Evolutionary conservation across 768 basidiomycete species (phyloP).

Genomic region (Lentinula sp.): DNA sequence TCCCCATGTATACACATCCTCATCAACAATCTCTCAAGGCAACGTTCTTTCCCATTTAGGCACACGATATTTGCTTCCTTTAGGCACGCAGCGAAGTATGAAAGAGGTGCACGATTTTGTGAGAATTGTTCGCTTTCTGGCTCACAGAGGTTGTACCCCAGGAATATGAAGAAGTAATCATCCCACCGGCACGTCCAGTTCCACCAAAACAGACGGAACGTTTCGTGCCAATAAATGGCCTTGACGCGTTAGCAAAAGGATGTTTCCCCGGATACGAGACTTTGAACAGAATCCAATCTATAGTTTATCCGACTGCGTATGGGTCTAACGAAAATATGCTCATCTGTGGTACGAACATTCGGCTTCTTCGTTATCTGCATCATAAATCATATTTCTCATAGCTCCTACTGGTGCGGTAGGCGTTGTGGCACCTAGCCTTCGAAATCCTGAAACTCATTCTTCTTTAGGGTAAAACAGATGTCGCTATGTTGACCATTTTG

Average conservation of each 20-base stretch:
- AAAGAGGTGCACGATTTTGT: slow-evolving; percentile 47
- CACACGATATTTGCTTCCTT: slow-evolving; percentile 72
- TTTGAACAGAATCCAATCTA: slow-evolving; percentile 92
- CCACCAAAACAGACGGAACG: slow-evolving; percentile 70
- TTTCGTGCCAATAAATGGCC: slow-evolving; percentile 61
- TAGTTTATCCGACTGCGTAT: slow-evolving; percentile 91
- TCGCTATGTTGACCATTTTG: slow-evolving; percentile 90
- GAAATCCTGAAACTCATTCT: background rate
- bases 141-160: slow-evolving; percentile 20
- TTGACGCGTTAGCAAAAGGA: slow-evolving; percentile 71
- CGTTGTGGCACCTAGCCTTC: background rate
- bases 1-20: slow-evolving; percentile 87
- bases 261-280: slow-evolving; percentile 85
- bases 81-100: slow-evolving; percentile 68
- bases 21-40: slow-evolving; percentile 45
- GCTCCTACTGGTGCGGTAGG: slow-evolving; percentile 97
- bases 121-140: background rate
- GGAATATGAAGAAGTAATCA: slow-evolving; percentile 84
- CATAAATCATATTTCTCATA: slow-evolving; percentile 20
- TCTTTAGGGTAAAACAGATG: slow-evolving; percentile 93
- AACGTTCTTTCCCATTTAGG: slow-evolving; percentile 69
- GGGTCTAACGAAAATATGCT: slow-evolving; percentile 95
- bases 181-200: slow-evolving; percentile 79
- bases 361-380: background rate
- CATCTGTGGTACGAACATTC: slow-evolving; percentile 62